Conservation (phyloP, 2,329 filamentous ascomycete genomes). For the Gnomoniopsis smithogilvyi region DNA sequence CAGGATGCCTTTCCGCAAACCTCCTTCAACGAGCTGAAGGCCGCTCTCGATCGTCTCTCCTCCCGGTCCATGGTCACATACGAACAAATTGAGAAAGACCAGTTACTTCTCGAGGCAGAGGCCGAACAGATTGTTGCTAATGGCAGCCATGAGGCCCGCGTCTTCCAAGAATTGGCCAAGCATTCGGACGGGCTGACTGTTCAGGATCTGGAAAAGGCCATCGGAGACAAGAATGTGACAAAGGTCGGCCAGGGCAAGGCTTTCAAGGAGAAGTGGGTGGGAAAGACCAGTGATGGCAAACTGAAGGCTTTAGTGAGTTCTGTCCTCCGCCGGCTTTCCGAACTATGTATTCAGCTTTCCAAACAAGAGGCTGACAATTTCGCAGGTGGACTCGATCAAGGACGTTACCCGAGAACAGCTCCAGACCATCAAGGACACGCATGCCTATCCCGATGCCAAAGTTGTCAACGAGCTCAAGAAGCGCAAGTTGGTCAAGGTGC, state of each 20-base stretch:
- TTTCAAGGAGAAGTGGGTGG: constrained; percentile 76
- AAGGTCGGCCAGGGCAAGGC: constrained; percentile 94
- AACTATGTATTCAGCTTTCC: not conserved
- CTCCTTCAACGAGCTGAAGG: constrained; percentile 72
- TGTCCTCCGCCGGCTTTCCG: not conserved
- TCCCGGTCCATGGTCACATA: constrained; percentile 87
- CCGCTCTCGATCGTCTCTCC: constrained; percentile 78
- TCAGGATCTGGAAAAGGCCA: constrained; percentile 63
- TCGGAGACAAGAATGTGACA: constrained; percentile 70
- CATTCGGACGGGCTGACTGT: constrained; percentile 81
- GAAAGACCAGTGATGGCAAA: constrained; percentile 55
- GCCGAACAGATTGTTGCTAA: constrained; percentile 68
- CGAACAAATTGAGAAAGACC: constrained; percentile 76
- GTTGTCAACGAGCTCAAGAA: constrained; percentile 80
- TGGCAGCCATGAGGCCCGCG: constrained; percentile 79
- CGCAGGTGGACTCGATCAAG: constrained; percentile 66
- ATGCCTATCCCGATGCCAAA: constrained; percentile 70
- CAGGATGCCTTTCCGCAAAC: constrained; percentile 65
- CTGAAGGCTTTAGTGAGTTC: constrained; percentile 40
- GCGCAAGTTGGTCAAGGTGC: constrained; percentile 80
- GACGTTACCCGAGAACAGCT: constrained; percentile 79
- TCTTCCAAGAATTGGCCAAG: constrained; percentile 70
- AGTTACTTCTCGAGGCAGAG: constrained; percentile 72
- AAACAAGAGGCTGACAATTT: constrained; percentile 10
- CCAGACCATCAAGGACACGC: constrained; percentile 66